Conservation (phyloP, 129 eudicot genomes). For the Artemisia annua region DNA sequence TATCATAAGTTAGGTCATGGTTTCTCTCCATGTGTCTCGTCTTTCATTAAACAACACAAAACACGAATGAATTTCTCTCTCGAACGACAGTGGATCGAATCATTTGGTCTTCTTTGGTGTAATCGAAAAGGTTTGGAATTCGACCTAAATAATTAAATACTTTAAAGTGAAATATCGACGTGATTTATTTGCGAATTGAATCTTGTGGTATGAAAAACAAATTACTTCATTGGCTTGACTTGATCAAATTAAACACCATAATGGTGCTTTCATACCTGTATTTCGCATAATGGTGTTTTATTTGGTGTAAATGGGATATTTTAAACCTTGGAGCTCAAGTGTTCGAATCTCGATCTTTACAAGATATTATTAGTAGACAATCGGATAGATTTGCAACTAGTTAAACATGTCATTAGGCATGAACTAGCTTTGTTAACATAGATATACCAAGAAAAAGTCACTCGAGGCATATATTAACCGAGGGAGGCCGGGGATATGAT, state of each 20-base stretch:
- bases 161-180: not conserved
- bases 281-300: too few species aligned
- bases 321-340: too few species aligned
- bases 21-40: conserved; percentile 25
- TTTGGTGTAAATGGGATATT: too few species aligned
- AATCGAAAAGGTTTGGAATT: not conserved
- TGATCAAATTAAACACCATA: too few species aligned
- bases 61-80: not conserved
- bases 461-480: too few species aligned
- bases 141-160: too few species aligned
- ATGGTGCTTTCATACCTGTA: too few species aligned
- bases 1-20: conserved; percentile 31
- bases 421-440: not conserved
- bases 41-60: conserved; percentile 26
- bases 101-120: not conserved
- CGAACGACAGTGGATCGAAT: not conserved
- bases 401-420: not conserved
- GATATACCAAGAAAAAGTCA: not conserved
- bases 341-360: too few species aligned
- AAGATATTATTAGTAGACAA: too few species aligned
- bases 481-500: not conserved
- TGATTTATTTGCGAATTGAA: too few species aligned
- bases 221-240: too few species aligned
- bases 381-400: not conserved
- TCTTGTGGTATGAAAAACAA: too few species aligned